Conservation (phyloP, 306 rosid genomes). For the Prunus kanzakura region DNA sequence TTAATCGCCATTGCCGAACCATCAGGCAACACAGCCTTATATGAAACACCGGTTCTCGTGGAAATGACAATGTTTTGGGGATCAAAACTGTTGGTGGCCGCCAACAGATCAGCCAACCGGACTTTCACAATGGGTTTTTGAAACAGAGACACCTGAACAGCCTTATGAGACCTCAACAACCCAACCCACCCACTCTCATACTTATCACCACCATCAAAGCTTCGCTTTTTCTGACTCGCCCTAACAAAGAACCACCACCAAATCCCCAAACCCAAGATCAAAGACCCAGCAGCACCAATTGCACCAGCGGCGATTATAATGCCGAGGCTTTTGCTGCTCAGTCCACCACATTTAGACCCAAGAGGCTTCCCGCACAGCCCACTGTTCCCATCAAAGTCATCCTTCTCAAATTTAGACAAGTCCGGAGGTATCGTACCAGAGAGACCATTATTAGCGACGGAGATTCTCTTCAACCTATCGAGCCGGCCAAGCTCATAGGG, state of each 20-base stretch:
- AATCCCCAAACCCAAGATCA: conserved; percentile 37
- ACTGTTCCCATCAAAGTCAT: conserved; percentile 39
- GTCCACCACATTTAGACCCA: conserved; percentile 45
- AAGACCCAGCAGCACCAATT: conserved; percentile 44
- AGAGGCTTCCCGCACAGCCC: conserved; percentile 51
- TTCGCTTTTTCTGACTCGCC: conserved; percentile 24
- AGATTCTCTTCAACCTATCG: conserved; percentile 44
- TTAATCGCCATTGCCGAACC: conserved; percentile 54
- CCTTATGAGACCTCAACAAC: conserved; percentile 40
- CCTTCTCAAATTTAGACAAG: conserved; percentile 25
- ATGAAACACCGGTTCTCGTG: conserved; percentile 47
- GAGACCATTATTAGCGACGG: conserved; percentile 43
- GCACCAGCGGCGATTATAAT: conserved; percentile 52
- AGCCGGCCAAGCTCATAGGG: conserved; percentile 53
- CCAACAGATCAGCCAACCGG: conserved; percentile 39
- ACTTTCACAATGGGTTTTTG: conserved; percentile 59
- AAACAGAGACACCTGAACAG: conserved; percentile 48
- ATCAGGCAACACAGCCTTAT: conserved; percentile 53
- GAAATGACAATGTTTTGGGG: conserved; percentile 41
- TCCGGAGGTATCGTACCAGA: conserved; percentile 44
- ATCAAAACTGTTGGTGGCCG: conserved; percentile 43
- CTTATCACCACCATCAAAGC: conserved; percentile 26
- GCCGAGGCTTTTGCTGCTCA: conserved; percentile 42
- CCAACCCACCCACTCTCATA: conserved; percentile 36
- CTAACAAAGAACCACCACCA: conserved; percentile 59